Evolutionary conservation across 345 rosid species (phyloP), one percentile per base, ranked within the genome.

Genomic region (Salix arbutifolia): DNA sequence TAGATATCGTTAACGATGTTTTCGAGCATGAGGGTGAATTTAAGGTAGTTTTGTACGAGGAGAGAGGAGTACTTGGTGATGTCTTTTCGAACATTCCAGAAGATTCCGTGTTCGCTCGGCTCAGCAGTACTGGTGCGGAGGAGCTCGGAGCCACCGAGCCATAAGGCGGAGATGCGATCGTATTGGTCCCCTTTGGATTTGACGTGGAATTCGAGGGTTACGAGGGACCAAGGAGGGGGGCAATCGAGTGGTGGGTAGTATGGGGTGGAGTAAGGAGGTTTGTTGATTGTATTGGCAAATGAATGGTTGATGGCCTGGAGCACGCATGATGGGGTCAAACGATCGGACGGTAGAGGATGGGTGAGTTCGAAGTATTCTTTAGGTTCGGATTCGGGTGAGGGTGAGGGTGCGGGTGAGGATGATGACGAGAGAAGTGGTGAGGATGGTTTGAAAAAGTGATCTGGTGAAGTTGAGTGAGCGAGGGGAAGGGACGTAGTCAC

Each of bases 51-150:
- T 74, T 77, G 74, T 33, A 28, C 52, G 14, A 95, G 86, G n/a
- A 95, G 85, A 65, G 88, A 82, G 69, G 96, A 86, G 83, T 90
- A 95, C 74, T 88, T 83, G 28, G 94, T 82, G 52, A 95, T 82
- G 79, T 95, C 99, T 74, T 90, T 95, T 12, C 90, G 91, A 77
- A 93, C 88, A 7, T 68, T 84, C 97, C 97, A 93, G 90, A 88
- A 93, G 72, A 93, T 81, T 16, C 97, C 96, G 4, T 81, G 50
- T 5, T 83, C 66, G 40, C 78, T 79, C 13, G 99, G 97, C 82
- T 93, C 90, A 52, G 97, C 94, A 28, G 99, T 93, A 85, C 97
- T 95, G 65, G 97, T 91, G 3, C 97, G 90, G 72, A 95, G 88
- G 3, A 95, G 85, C 94, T 95, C 99, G 46, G 80, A 89, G 1